A percentile compares a stretch with the other conserved stretches of the same genome.
Conservation (phyloP, 23 red algal genomes). For the Cyanidioschyzon merolae region DNA sequence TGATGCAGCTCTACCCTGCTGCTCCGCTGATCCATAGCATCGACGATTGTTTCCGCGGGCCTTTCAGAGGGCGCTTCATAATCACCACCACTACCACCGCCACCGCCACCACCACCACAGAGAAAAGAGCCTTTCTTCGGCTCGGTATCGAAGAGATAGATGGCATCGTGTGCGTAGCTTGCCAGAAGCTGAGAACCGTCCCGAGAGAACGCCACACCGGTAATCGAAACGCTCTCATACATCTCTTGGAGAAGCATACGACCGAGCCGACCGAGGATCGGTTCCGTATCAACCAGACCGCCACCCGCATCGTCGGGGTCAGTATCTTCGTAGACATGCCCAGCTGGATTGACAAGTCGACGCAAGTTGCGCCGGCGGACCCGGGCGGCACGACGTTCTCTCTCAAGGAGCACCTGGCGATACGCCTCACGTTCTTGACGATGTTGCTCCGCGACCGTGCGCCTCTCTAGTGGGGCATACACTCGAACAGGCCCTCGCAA, state of each 20-base stretch:
- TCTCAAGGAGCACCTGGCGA: not conserved
- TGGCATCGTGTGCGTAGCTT: conserved; percentile 20
- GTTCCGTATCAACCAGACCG: not conserved
- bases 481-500: not conserved
- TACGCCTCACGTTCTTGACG: not conserved
- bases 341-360: not conserved
- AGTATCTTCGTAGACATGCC: not conserved
- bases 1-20: too few species aligned
- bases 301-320: not conserved
- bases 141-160: conserved; percentile 30
- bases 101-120: too few species aligned
- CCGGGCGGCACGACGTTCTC: not conserved
- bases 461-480: not conserved
- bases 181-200: conserved; percentile 17
- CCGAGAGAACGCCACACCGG: conserved; percentile 11
- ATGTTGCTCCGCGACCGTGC: not conserved
- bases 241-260: conserved; percentile 1
- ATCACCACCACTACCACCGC: too few species aligned
- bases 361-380: not conserved
- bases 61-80: too few species aligned
- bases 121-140: not conserved
- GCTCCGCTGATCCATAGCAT: too few species aligned
- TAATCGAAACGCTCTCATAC: conserved; percentile 18
- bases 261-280: not conserved
- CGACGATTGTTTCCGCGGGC: too few species aligned